Percentiles rank a stretch among this genome's conserved stretches.
Evolutionary conservation across 345 rosid genomes (phyloP).

Genomic region (Salix brachista): DNA sequence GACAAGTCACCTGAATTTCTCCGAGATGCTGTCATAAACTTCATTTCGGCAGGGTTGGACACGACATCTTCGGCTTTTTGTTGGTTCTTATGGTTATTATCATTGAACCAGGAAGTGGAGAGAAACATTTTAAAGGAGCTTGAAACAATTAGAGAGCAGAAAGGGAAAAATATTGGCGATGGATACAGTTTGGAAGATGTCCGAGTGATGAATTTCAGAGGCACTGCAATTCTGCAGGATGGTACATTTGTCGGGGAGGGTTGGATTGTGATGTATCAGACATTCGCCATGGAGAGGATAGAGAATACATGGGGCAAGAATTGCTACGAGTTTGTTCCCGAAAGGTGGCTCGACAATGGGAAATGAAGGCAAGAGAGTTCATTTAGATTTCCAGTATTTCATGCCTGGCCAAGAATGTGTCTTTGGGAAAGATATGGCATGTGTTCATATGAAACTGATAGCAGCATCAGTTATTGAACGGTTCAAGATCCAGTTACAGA

Average conservation of each 20-base stretch:
- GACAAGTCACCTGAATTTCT: constrained; percentile 9
- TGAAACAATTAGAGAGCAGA: background rate
- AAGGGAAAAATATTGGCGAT: background rate
- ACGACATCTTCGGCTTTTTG: constrained; percentile 14
- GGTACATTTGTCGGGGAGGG: background rate
- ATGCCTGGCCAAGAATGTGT: constrained; percentile 26
- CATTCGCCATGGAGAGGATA: constrained; percentile 13
- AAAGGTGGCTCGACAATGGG: constrained; percentile 24
- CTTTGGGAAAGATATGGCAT: constrained; percentile 20
- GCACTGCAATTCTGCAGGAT: background rate
- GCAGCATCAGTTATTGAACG: constrained; percentile 20
- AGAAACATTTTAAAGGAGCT: constrained; percentile 9
- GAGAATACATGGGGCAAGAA: constrained; percentile 20
- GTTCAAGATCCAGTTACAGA: constrained; percentile 1
- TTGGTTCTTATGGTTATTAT: constrained; percentile 22
- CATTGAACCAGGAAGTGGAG: constrained; percentile 10
- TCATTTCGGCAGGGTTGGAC: constrained; percentile 25
- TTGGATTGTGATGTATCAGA: too few relatives aligned
- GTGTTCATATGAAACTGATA: constrained; percentile 20
- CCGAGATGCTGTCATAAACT: constrained; percentile 18
- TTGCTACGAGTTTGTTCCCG: constrained; percentile 14
- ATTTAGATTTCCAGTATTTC: constrained; percentile 15
- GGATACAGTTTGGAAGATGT: constrained; percentile 9
- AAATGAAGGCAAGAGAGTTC: constrained; percentile 4
- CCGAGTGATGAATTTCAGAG: too few relatives aligned